These are phyloP conservation scores for Cadophora sp. DNA, from an alignment of 2,329 filamentous ascomycete genomes.

Conservation along the genomic window DNA sequence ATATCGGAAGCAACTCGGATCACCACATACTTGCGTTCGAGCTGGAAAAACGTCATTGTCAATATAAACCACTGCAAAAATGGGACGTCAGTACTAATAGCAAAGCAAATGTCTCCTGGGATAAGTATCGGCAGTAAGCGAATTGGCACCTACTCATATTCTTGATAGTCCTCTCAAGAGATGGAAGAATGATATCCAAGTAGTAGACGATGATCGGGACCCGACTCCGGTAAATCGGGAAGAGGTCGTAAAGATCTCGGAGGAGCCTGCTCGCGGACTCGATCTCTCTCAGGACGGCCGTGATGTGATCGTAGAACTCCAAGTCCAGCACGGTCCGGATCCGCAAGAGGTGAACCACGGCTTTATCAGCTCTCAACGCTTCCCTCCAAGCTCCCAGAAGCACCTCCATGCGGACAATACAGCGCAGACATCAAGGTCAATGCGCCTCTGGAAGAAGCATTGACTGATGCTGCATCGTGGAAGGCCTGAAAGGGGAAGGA, in stretches of 20 bases:
- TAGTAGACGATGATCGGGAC: constrained; percentile 60
- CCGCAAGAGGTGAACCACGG: constrained; percentile 55
- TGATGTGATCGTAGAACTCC: constrained; percentile 54
- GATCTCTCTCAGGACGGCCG: constrained; percentile 49
- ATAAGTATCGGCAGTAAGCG: neutral
- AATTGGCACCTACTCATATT: constrained; percentile 54
- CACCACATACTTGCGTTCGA: constrained; percentile 18
- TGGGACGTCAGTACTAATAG: neutral
- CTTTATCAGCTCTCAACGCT: constrained; percentile 58
- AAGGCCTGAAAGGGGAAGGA: constrained; percentile 19
- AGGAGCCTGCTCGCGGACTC: constrained; percentile 53
- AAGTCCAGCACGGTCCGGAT: constrained; percentile 55
- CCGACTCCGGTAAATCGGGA: constrained; percentile 57
- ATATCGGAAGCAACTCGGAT: neutral
- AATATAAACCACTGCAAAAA: constrained; percentile 48
- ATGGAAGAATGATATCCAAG: constrained; percentile 63
- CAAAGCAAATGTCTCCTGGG: neutral
- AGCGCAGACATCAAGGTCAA: constrained; percentile 42
- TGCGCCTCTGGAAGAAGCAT: constrained; percentile 32
- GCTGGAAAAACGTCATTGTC: constrained; percentile 56
- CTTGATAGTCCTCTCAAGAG: constrained; percentile 57
- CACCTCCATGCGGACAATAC: constrained; percentile 40
- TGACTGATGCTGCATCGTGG: constrained; percentile 31
- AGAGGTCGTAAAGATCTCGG: constrained; percentile 61
- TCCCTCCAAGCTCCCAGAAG: constrained; percentile 58